Conservation (phyloP, 2,329 filamentous ascomycete species). For the Pyricularia sp. region DNA sequence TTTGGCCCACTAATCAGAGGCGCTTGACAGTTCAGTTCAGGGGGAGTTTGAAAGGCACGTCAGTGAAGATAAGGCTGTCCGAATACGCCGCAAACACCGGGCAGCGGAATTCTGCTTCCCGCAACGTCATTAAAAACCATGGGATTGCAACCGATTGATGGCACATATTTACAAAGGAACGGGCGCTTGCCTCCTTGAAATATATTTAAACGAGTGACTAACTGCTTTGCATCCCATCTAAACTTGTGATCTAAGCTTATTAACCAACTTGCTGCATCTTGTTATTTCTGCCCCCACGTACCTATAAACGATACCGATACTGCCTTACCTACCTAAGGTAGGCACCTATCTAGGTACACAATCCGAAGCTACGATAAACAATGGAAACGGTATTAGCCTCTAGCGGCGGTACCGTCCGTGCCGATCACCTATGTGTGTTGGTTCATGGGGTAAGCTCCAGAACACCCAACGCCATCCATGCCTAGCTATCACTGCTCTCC, state of each 20-base stretch:
- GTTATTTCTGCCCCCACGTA: background rate
- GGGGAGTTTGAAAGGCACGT: background rate
- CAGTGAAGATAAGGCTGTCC: background rate
- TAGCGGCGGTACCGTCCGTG: constrained; percentile 37
- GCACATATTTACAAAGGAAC: background rate
- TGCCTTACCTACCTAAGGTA: background rate
- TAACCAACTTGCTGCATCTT: background rate
- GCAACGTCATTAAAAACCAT: background rate
- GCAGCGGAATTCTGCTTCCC: background rate
- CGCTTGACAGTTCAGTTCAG: background rate
- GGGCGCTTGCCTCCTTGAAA: background rate
- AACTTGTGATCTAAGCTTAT: background rate
- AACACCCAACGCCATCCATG: background rate
- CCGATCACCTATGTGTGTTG: constrained; percentile 63
- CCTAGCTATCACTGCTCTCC: background rate
- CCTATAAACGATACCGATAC: background rate
- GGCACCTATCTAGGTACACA: background rate
- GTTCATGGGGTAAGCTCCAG: constrained; percentile 55
- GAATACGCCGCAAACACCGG: background rate
- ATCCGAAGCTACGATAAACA: background rate
- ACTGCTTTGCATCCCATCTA: background rate
- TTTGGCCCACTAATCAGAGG: background rate
- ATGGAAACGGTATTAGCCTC: constrained; percentile 18
- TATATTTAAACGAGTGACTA: background rate
- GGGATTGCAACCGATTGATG: background rate